A percentile compares a stretch with the other conserved stretches of the same genome.
phyloP scores from a whole-genome alignment of 1,139 yeast genomes.

The Petasospora fabianii region DNA sequence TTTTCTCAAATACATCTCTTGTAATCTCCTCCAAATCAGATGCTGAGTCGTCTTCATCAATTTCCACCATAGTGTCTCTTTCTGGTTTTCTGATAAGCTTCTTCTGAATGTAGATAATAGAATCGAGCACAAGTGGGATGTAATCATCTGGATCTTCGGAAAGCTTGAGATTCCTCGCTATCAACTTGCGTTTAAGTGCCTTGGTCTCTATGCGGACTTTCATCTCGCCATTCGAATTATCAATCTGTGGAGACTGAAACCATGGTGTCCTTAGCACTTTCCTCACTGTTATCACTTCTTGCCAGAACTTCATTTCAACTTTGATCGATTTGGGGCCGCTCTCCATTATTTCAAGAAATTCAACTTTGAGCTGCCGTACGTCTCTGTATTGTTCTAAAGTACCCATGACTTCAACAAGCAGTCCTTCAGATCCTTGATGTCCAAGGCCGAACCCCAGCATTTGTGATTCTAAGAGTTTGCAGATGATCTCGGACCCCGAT shows the following conservation, averaged over 20 bases:
- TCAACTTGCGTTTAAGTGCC: slow-evolving; percentile 6
- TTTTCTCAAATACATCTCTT: slow-evolving; percentile 8
- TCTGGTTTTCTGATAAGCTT: slow-evolving; percentile 5
- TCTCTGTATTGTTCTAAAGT: slow-evolving; percentile 12
- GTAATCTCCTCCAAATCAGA: slow-evolving; percentile 20
- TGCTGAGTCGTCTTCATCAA: slow-evolving; percentile 10
- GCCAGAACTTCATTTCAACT: slow-evolving; percentile 34
- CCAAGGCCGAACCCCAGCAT: slow-evolving; percentile 17
- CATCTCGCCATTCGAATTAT: slow-evolving; percentile 2
- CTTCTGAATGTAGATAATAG: slow-evolving; percentile 12
- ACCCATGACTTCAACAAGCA: slow-evolving; percentile 18
- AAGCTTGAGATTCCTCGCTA: slow-evolving; percentile 12
- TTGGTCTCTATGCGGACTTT: slow-evolving; percentile 4
- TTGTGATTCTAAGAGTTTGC: slow-evolving; percentile 13
- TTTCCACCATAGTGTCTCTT: slow-evolving; percentile 1
- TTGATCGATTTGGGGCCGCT: slow-evolving; percentile 26
- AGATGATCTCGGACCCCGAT: slow-evolving; percentile 27
- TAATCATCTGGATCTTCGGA: slow-evolving; percentile 4
- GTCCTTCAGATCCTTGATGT: slow-evolving; percentile 8
- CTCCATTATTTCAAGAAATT: slow-evolving; percentile 27
- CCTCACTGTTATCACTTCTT: slow-evolving; percentile 29
- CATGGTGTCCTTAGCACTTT: slow-evolving; percentile 27
- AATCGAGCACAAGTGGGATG: slow-evolving; percentile 11
- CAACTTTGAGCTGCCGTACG: slow-evolving; percentile 29
- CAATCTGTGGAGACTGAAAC: slow-evolving; percentile 23